A percentile compares a stretch with the other conserved stretches of the same genome.
Conservation (phyloP, 2,329 filamentous ascomycete species). For the Teratosphaeria zuluensis region DNA sequence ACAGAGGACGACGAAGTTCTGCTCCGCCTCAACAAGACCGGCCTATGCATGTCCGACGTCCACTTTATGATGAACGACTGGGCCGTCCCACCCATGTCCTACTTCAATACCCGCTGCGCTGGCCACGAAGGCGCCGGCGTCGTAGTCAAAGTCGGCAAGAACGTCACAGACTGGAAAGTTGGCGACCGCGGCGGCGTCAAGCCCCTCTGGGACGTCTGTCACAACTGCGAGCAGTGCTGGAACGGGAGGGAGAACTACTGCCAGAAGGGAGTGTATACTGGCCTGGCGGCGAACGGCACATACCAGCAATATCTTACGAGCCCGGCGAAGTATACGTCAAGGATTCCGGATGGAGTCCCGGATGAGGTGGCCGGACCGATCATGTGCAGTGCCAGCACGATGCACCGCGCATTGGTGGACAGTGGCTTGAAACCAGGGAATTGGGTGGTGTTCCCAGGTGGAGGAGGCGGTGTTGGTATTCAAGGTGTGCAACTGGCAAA, state of each 20-base stretch:
- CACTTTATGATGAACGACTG: slow-evolving; percentile 50
- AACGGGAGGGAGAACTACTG: slow-evolving; percentile 47
- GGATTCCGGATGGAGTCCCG: slow-evolving; percentile 46
- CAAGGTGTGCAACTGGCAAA: slow-evolving; percentile 47
- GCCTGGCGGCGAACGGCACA: slow-evolving; percentile 36
- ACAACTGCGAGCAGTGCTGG: slow-evolving; percentile 40
- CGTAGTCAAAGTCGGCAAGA: slow-evolving; percentile 46
- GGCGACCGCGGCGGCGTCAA: slow-evolving; percentile 44
- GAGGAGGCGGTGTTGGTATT: slow-evolving; percentile 47
- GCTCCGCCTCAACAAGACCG: slow-evolving; percentile 48
- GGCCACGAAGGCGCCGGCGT: slow-evolving; percentile 48
- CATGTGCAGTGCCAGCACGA: slow-evolving; percentile 51
- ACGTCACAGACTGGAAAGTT: slow-evolving; percentile 44
- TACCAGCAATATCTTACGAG: slow-evolving; percentile 52
- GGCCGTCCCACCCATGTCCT: slow-evolving; percentile 37
- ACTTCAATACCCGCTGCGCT: slow-evolving; percentile 22
- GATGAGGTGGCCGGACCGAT: slow-evolving; percentile 50
- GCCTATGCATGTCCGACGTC: slow-evolving; percentile 49
- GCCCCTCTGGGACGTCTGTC: slow-evolving; percentile 43
- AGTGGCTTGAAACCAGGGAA: slow-evolving; percentile 42
- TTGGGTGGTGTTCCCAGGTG: slow-evolving; percentile 47
- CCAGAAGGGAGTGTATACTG: slow-evolving; percentile 36
- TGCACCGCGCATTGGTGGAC: slow-evolving; percentile 47
- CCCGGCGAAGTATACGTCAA: slow-evolving; percentile 45
- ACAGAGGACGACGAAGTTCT: slow-evolving; percentile 40